Percentiles rank a stretch among this genome's conserved stretches.
These are phyloP conservation scores for Coniochaeta sp. DNA, from an alignment of 2,329 filamentous ascomycete genomes.

Conservation along the genomic window DNA sequence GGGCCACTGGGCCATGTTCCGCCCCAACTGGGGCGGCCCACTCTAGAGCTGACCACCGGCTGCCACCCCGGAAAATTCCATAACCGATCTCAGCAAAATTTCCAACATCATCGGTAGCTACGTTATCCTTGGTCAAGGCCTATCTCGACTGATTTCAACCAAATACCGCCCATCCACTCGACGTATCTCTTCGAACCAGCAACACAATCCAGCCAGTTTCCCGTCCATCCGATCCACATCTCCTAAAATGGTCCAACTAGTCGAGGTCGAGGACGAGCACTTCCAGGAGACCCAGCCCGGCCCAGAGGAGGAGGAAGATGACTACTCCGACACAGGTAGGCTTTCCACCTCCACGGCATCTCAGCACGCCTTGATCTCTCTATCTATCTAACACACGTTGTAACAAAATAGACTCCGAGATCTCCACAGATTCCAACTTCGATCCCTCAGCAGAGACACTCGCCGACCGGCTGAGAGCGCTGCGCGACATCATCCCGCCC, in stretches of 20 bases:
- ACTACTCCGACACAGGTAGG: conserved; percentile 88
- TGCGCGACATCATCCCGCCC: conserved; percentile 71
- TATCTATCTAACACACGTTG: neutral
- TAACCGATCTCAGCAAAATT: conserved; percentile 2
- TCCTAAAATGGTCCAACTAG: conserved; percentile 83
- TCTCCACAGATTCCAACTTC: conserved; percentile 72
- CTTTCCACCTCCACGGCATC: conserved; percentile 16
- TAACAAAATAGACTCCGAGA: conserved; percentile 63
- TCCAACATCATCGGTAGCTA: neutral
- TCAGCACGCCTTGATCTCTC: neutral
- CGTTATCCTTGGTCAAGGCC: neutral
- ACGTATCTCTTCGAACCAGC: neutral
- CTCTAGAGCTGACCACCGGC: neutral
- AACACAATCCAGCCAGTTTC: neutral
- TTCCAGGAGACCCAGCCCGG: conserved; percentile 66
- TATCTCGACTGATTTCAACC: neutral
- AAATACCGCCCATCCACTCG: neutral
- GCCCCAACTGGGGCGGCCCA: neutral
- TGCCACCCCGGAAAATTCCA: conserved; percentile 3
- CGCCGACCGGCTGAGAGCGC: conserved; percentile 61
- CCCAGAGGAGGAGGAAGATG: conserved; percentile 78
- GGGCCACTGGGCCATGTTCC: too few species aligned
- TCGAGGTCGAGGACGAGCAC: conserved; percentile 94
- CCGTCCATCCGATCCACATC: neutral
- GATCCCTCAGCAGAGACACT: conserved; percentile 53